Conservation (phyloP, 208 protist genomes). For the Herpetomonas samuelpessoai region DNA sequence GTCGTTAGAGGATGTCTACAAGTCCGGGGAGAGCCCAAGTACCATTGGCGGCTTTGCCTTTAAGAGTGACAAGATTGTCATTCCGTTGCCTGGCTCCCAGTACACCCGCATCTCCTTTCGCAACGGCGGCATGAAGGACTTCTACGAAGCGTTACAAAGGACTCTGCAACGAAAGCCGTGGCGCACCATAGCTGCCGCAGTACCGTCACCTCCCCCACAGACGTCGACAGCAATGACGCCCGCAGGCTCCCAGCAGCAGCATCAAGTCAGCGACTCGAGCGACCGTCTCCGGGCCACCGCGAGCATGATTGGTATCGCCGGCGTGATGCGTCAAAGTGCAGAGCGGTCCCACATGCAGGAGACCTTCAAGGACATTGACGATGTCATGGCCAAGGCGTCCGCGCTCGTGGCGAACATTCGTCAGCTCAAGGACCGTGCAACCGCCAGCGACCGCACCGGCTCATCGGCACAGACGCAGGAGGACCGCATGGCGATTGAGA, state of each 20-base stretch:
- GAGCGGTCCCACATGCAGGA: slow-evolving; percentile 47
- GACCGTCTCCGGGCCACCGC: slow-evolving; percentile 21
- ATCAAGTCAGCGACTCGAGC: no score
- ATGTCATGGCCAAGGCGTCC: slow-evolving; percentile 82
- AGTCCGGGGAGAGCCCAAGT: slow-evolving; percentile 27
- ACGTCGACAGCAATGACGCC: neutral
- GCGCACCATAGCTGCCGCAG: slow-evolving; percentile 1
- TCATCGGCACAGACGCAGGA: slow-evolving; percentile 19
- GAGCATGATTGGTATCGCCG: slow-evolving; percentile 67
- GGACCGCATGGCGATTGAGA: slow-evolving; percentile 58
- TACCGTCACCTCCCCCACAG: neutral
- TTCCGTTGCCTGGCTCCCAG: slow-evolving; percentile 40
- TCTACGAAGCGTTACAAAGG: slow-evolving; percentile 34
- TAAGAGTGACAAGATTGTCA: slow-evolving; percentile 56
- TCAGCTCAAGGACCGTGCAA: slow-evolving; percentile 45
- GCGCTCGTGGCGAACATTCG: slow-evolving; percentile 67
- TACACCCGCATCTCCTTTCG: slow-evolving; percentile 61
- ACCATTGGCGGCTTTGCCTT: slow-evolving; percentile 34
- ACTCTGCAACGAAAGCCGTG: slow-evolving; percentile 46
- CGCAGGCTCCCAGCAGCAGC: neutral
- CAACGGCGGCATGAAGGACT: slow-evolving; percentile 44
- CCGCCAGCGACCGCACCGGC: slow-evolving; percentile 16
- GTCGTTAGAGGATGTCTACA: slow-evolving; percentile 36
- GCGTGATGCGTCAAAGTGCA: slow-evolving; percentile 56
- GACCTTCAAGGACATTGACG: slow-evolving; percentile 75